Conservation (phyloP, 768 basidiomycete genomes). For the Kwoniella heveanensis region DNA sequence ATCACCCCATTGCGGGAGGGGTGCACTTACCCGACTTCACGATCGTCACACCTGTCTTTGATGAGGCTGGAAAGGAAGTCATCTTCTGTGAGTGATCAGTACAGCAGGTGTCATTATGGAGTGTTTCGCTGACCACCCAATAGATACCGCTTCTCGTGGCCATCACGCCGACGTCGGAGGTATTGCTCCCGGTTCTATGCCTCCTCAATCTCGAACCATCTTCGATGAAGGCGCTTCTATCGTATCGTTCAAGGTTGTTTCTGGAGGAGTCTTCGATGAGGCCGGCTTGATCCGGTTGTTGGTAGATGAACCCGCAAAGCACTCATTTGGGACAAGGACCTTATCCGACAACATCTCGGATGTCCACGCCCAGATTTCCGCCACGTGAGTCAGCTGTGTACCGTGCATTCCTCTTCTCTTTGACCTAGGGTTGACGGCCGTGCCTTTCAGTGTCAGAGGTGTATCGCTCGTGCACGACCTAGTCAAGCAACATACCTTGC, state of each 20-base stretch:
- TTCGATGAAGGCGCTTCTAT: slow-evolving; percentile 94
- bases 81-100: slow-evolving; percentile 28
- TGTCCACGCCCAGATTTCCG: slow-evolving; percentile 39
- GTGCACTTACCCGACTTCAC: slow-evolving; percentile 86
- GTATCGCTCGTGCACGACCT: slow-evolving; percentile 81
- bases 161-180: slow-evolving; percentile 76
- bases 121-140: neutral
- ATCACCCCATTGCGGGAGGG: slow-evolving; percentile 37
- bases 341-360: slow-evolving; percentile 43
- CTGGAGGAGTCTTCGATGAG: slow-evolving; percentile 75
- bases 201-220: slow-evolving; percentile 84
- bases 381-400: slow-evolving; percentile 3
- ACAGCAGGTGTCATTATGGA: neutral
- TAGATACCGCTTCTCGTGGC: slow-evolving; percentile 73
- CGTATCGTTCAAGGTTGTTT: slow-evolving; percentile 86
- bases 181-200: slow-evolving; percentile 91
- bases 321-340: slow-evolving; percentile 19
- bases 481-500: slow-evolving; percentile 79
- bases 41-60: slow-evolving; percentile 88
- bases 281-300: slow-evolving; percentile 75
- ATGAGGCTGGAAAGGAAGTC: slow-evolving; percentile 57
- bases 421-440: neutral
- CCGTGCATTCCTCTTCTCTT: neutral
- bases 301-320: slow-evolving; percentile 61
- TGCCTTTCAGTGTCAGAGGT: slow-evolving; percentile 73